Percentiles rank a stretch among this genome's conserved stretches.
Conservation (phyloP, 371 early-diverging fungal genomes). For the Mortierella sp. region DNA sequence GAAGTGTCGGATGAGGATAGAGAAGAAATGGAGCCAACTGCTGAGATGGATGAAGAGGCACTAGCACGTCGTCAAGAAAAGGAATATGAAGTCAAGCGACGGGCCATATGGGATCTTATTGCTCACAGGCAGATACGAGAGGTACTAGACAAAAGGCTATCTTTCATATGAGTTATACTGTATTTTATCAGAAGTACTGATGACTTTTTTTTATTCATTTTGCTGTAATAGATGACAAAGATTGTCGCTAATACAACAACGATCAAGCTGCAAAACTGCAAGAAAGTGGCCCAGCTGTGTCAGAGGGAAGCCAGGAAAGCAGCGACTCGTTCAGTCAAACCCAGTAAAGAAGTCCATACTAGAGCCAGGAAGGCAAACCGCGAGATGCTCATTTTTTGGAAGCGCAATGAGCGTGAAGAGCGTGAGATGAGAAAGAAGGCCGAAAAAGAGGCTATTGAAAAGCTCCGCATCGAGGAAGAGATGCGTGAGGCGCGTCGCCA, state of each 20-base stretch:
- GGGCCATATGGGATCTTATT: conserved; percentile 54
- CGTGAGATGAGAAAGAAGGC: conserved; percentile 92
- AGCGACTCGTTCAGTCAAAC: conserved; percentile 49
- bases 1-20: conserved; percentile 34
- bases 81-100: conserved; percentile 41
- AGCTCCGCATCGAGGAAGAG: conserved; percentile 88
- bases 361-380: conserved; percentile 49
- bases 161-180: neutral
- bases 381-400: conserved; percentile 90
- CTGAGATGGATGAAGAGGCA: conserved; percentile 29
- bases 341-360: conserved; percentile 39
- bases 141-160: conserved; percentile 11
- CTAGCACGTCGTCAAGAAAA: conserved; percentile 40
- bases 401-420: conserved; percentile 90
- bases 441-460: conserved; percentile 91
- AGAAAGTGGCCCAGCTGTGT: conserved; percentile 70
- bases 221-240: conserved; percentile 61
- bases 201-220: neutral
- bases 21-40: conserved; percentile 1
- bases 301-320: conserved; percentile 68
- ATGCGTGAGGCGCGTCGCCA: conserved; percentile 91
- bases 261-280: conserved; percentile 69
- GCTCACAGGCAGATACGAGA: conserved; percentile 48
- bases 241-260: conserved; percentile 67
- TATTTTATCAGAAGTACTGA: neutral